Conservation (phyloP, 345 rosid genomes). For the Brassica incana region DNA sequence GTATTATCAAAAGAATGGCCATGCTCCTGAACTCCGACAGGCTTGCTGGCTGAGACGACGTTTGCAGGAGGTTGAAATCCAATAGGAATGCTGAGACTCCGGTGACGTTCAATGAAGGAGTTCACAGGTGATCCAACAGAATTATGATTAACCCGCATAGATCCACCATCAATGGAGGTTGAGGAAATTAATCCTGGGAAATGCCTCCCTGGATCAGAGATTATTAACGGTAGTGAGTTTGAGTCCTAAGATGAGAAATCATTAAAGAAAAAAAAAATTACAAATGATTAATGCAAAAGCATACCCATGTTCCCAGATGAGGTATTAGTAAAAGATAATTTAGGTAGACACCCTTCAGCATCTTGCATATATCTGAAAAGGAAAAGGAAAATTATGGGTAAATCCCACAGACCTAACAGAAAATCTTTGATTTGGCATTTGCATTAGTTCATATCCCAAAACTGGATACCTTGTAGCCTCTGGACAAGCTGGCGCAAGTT, state of each 20-base stretch:
- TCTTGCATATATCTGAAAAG: slow-evolving; percentile 56
- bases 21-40: slow-evolving; percentile 54
- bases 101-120: slow-evolving; percentile 60
- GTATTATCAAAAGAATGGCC: slow-evolving; percentile 51
- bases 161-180: slow-evolving; percentile 54
- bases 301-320: slow-evolving; percentile 55
- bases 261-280: slow-evolving; percentile 1
- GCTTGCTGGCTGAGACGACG: slow-evolving; percentile 55
- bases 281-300: slow-evolving; percentile 16
- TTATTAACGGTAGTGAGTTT: slow-evolving; percentile 22
- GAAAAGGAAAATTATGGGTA: slow-evolving; percentile 5
- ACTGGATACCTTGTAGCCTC: slow-evolving; percentile 59
- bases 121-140: slow-evolving; percentile 49
- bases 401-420: slow-evolving; percentile 16
- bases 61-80: slow-evolving; percentile 63
- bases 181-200: slow-evolving; percentile 52
- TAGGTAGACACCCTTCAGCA: slow-evolving; percentile 47
- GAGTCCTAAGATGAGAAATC: slow-evolving; percentile 15
- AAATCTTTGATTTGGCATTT: slow-evolving; percentile 5
- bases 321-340: slow-evolving; percentile 46
- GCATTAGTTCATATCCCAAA: slow-evolving; percentile 24
- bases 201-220: slow-evolving; percentile 42
- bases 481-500: slow-evolving; percentile 56
- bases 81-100: slow-evolving; percentile 65
- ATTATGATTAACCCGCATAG: slow-evolving; percentile 51